These are phyloP conservation scores for Aspergillus felis DNA, from an alignment of 2,329 filamentous ascomycete genomes.

Conservation along the genomic window DNA sequence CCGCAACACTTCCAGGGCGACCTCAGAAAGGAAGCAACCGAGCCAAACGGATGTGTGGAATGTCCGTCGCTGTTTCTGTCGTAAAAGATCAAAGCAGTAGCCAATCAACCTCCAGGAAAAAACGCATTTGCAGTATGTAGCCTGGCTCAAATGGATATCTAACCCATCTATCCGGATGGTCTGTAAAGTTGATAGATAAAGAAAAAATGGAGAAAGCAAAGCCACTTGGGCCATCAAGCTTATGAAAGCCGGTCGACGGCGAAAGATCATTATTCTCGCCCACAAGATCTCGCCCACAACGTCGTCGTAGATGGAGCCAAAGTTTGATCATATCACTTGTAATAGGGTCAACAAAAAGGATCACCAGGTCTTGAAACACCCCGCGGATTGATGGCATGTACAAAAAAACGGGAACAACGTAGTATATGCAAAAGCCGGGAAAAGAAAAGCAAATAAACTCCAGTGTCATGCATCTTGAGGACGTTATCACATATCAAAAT, in stretches of 20 bases:
- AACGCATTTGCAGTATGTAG: background rate
- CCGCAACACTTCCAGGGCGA: no score
- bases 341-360: slow-evolving; percentile 2
- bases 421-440: slow-evolving; percentile 28
- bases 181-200: background rate
- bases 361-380: slow-evolving; percentile 17
- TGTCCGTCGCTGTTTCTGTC: background rate
- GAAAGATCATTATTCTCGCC: background rate
- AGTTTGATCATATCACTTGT: slow-evolving; percentile 2
- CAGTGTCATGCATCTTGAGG: slow-evolving; percentile 32
- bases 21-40: background rate
- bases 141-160: background rate
- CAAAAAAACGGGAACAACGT: slow-evolving; percentile 19
- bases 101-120: background rate
- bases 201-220: background rate
- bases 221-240: background rate
- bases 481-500: slow-evolving; percentile 44
- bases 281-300: background rate
- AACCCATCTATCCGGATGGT: background rate
- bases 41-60: background rate
- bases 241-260: background rate
- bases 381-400: slow-evolving; percentile 27
- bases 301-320: slow-evolving; percentile 2
- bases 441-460: slow-evolving; percentile 21
- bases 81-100: background rate